Evolutionary conservation across 1,284 basidiomycete species (phyloP).

Genomic region (Trametes pubescens): DNA sequence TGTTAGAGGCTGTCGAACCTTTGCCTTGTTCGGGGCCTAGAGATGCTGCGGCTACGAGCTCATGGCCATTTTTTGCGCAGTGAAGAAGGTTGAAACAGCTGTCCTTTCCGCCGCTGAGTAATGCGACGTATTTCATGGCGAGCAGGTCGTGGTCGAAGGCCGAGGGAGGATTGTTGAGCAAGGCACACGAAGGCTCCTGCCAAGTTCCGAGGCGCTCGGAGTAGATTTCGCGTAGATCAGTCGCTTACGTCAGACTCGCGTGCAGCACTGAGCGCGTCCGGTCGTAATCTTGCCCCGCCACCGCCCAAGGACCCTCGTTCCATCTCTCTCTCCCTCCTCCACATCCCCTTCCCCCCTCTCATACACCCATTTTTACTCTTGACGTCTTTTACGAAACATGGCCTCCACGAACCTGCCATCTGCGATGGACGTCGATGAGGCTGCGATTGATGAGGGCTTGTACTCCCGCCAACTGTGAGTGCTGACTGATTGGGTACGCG

Average conservation of each 20-base stretch:
- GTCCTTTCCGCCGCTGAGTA: conserved; percentile 98
- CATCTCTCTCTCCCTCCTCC: conserved; percentile 30
- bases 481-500: conserved; percentile 27
- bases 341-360: conserved; percentile 20
- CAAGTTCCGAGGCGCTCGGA: conserved; percentile 4
- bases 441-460: conserved; percentile 88
- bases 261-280: conserved; percentile 29
- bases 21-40: conserved; percentile 85
- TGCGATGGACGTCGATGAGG: conserved; percentile 86
- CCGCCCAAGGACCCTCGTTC: conserved; percentile 29
- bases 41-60: conserved; percentile 90
- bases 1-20: conserved; percentile 58
- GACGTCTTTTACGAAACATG: conserved; percentile 50
- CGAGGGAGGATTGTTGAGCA: background rate
- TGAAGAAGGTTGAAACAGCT: conserved; percentile 97
- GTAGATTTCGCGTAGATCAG: conserved; percentile 19
- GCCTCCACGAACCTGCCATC: conserved; percentile 56
- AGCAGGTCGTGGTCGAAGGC: conserved; percentile 6
- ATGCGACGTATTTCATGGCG: conserved; percentile 91
- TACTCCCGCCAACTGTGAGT: conserved; percentile 96
- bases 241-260: conserved; percentile 34
- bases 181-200: background rate
- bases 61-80: conserved; percentile 87
- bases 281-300: conserved; percentile 28
- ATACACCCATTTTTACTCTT: conserved; percentile 21